phyloP scores from a whole-genome alignment of 1,284 basidiomycete genomes.

The Puccinia polysora region DNA sequence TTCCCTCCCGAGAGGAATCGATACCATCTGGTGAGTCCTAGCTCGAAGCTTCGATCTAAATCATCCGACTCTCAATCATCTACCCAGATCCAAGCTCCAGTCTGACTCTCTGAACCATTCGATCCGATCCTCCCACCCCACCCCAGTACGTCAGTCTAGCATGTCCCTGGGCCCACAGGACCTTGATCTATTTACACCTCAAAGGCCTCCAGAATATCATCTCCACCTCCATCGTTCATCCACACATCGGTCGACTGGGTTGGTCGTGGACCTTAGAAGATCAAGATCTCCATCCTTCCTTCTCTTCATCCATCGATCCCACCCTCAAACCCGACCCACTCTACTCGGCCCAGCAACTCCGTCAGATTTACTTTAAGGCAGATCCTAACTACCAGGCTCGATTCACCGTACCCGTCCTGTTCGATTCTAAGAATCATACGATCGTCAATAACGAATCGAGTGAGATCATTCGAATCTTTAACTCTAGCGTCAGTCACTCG shows the following conservation, averaged over 20 bases:
- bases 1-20: conserved; percentile 77
- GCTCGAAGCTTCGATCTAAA: conserved; percentile 43
- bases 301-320: too few species aligned
- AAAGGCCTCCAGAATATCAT: conserved; percentile 84
- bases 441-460: conserved; percentile 93
- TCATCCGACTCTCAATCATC: background rate
- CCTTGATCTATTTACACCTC: conserved; percentile 79
- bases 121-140: background rate
- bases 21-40: conserved; percentile 45
- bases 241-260: conserved; percentile 73
- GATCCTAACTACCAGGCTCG: conserved; percentile 57
- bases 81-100: background rate
- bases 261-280: conserved; percentile 71
- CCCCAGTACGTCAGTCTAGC: conserved; percentile 48
- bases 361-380: conserved; percentile 77
- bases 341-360: conserved; percentile 67
- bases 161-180: conserved; percentile 82
- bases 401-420: conserved; percentile 67
- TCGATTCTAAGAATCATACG: conserved; percentile 83
- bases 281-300: conserved; percentile 61
- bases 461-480: too few species aligned
- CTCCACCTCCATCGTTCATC: conserved; percentile 73
- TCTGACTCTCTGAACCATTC: conserved; percentile 20
- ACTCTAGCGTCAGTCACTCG: conserved; percentile 68
- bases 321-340: conserved; percentile 69